phyloP scores from a whole-genome alignment of 331 rosid species.

The Telfairia occidentalis region DNA sequence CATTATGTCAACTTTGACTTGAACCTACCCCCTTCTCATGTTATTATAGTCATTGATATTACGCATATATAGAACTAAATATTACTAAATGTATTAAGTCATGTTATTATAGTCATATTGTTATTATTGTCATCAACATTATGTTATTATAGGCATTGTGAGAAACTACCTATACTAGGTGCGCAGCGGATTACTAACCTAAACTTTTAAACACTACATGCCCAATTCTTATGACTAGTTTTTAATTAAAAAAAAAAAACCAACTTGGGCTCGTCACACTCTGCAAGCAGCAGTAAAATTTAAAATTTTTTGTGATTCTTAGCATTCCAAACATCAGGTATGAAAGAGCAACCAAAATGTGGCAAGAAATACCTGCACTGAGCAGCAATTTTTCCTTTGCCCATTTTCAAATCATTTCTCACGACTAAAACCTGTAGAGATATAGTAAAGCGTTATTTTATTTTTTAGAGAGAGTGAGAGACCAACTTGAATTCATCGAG shows the following conservation, averaged over 20 bases:
- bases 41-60: no score
- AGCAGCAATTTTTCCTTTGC: conserved; percentile 94
- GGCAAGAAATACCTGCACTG: conserved; percentile 63
- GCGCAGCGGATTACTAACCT: neutral
- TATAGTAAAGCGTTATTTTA: neutral
- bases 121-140: no score
- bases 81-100: no score
- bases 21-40: no score
- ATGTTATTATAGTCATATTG: neutral
- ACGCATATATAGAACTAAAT: no score
- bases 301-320: neutral
- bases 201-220: neutral
- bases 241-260: neutral
- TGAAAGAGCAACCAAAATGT: neutral
- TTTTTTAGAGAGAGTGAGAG: neutral
- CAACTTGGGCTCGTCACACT: neutral
- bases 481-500: conserved; percentile 75
- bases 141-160: neutral
- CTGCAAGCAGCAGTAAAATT: neutral
- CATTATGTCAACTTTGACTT: neutral
- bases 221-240: neutral
- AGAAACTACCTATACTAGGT: neutral
- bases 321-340: neutral
- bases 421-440: conserved; percentile 65
- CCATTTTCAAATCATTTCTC: conserved; percentile 94